These are phyloP conservation scores for Flagelloscypha sp. DNA, from an alignment of 768 basidiomycete species.

Conservation along the genomic window DNA sequence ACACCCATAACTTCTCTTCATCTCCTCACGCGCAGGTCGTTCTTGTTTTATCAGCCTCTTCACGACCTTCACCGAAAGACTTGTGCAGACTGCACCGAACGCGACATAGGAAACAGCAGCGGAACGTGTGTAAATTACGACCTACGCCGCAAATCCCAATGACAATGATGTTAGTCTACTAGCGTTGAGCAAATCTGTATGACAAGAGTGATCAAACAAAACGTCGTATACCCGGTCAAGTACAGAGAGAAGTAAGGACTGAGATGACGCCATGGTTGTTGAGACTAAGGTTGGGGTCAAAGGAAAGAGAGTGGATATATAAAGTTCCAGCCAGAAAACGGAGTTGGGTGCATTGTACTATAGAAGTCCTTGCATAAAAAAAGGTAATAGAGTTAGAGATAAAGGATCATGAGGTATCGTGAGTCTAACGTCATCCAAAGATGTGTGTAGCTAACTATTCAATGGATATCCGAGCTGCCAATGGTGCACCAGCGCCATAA, in stretches of 20 bases:
- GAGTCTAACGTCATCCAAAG: no score
- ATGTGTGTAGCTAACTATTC: constrained; percentile 35
- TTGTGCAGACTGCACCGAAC: constrained; percentile 48
- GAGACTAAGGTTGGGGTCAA: no score
- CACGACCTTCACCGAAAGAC: constrained; percentile 45
- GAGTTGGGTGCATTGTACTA: no score
- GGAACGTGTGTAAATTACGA: constrained; percentile 54
- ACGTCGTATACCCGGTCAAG: no score
- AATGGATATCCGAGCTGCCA: constrained; percentile 67
- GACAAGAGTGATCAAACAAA: no score
- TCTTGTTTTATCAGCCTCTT: constrained; percentile 59
- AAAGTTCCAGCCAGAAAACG: no score
- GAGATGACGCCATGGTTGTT: no score
- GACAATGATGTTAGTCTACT: constrained; percentile 54
- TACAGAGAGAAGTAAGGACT: no score
- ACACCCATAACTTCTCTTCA: constrained; percentile 63
- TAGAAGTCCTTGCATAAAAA: no score
- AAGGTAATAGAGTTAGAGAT: neutral
- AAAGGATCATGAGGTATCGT: neutral
- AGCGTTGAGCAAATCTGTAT: no score
- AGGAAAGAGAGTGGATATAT: no score
- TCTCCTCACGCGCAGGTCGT: constrained; percentile 37
- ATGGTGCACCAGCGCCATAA: constrained; percentile 45
- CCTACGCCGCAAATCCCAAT: constrained; percentile 37
- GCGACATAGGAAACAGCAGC: constrained; percentile 54